These are phyloP conservation scores for Skeletonema menzelii DNA, from an alignment of 108 stramenopile genomes.

Conservation along the genomic window DNA sequence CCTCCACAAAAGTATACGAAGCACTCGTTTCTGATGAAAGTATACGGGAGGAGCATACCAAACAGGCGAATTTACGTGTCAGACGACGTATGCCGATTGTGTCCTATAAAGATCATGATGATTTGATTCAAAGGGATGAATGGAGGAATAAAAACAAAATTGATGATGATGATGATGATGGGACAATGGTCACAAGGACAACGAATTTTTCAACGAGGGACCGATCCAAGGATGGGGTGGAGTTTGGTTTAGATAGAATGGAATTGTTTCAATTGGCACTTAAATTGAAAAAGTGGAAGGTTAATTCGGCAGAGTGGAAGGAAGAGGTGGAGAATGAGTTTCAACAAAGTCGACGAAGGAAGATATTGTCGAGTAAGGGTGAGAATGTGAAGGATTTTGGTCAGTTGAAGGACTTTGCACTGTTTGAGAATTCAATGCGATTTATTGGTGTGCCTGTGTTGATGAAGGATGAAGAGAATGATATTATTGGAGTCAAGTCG, in stretches of 20 bases:
- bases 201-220: constrained; percentile 52
- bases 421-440: constrained; percentile 28
- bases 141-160: neutral
- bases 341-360: constrained; percentile 10
- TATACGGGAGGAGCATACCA: constrained; percentile 13
- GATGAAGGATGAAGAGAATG: constrained; percentile 49
- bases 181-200: constrained; percentile 38
- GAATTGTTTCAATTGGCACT: constrained; percentile 17
- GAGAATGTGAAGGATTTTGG: constrained; percentile 1
- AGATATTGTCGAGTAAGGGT: neutral
- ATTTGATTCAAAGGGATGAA: neutral
- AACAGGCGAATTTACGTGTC: constrained; percentile 26
- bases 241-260: constrained; percentile 17
- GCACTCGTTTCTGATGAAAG: constrained; percentile 23
- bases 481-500: constrained; percentile 39
- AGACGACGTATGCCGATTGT: constrained; percentile 37
- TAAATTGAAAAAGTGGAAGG: constrained; percentile 1
- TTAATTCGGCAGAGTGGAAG: constrained; percentile 21
- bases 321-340: constrained; percentile 16
- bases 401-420: constrained; percentile 14
- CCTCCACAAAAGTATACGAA: constrained; percentile 49
- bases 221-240: neutral
- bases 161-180: constrained; percentile 13
- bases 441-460: constrained; percentile 43
- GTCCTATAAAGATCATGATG: neutral